These are phyloP conservation scores for Dictyostelium intermedium DNA, from an alignment of 78 protist genomes.

Conservation along the genomic window DNA sequence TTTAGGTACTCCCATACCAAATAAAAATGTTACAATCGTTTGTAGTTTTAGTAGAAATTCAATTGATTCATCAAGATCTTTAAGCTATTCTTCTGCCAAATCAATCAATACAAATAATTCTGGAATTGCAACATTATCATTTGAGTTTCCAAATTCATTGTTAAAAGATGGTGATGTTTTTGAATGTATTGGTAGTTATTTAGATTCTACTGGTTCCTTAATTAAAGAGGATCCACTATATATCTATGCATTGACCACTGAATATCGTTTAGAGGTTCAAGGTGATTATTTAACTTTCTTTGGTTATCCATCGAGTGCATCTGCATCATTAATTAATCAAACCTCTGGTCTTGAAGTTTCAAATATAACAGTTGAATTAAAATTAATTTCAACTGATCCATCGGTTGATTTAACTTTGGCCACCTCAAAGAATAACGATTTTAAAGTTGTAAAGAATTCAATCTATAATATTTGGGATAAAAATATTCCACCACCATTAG, in stretches of 20 bases:
- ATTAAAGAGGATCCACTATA: background rate
- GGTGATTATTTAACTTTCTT: background rate
- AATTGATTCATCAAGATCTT: background rate
- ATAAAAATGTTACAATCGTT: background rate
- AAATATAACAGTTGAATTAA: background rate
- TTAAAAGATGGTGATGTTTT: constrained; percentile 15
- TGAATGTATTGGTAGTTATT: background rate
- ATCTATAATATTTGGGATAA: background rate
- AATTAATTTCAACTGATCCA: background rate
- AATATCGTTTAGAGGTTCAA: background rate
- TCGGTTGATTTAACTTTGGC: background rate
- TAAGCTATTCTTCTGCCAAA: background rate
- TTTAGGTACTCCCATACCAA: background rate
- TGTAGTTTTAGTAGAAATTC: background rate
- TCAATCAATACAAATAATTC: background rate
- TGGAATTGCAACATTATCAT: background rate
- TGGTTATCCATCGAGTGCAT: background rate
- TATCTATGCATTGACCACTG: background rate
- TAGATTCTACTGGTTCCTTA: constrained; percentile 6
- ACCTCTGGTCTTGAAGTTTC: background rate
- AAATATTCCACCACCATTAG: background rate
- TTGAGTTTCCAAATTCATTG: background rate
- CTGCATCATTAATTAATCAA: background rate
- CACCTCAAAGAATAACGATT: background rate
- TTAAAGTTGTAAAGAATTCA: background rate